Evolutionary conservation across 1,284 basidiomycete genomes (phyloP), one percentile per base, ranked within the genome.

Genomic region (Moniliella sp.): DNA sequence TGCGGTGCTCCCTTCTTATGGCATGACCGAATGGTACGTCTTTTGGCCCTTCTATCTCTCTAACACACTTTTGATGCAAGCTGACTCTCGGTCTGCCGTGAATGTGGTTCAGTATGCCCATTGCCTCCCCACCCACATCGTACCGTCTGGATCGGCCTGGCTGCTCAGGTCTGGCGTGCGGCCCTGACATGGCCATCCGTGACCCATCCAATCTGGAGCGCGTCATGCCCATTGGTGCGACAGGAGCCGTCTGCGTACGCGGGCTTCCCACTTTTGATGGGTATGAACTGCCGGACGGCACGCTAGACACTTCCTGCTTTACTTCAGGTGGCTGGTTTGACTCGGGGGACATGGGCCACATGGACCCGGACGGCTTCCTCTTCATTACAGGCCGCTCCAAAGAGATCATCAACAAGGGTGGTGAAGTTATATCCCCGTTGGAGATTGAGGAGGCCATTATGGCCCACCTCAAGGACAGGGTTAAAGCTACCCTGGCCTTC

Each of bases 401-500:
- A 34, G 56, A 59, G 36, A 59, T 59, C 43, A 59, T 59, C 42
- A 59, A 59, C 52, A 59, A 59, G 43, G 56, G 56, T 37, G 56
- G 56, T 41, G n/a, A 54, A 59, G 27, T 54, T 59, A 26, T 44
- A 57, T 14, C 57, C 56, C 7, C 56, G 54, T n/a, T 59, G 57
- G 56, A 59, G 30, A 52, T 59, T 8, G 56, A 59, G 31, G 56
- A 59, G 32, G 56, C 56, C 25, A 54, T 59, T 36, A 51, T 47
- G 18, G 50, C 50, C 33, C 54, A 52, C 3, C 53, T 50, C 36
- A 47, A 45, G 17, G 56, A 56, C 27, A 48, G 56, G 13, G 51
- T 59, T 30, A 59, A 57, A 42, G 54, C 57, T 48, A 9, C 46
- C 57, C 11, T 50, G 50, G n/a, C n/a, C 27, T 59, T 59, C 40